Evolutionary conservation across 768 basidiomycete species (phyloP).

Genomic region (Podaxis carcinomalis): DNA sequence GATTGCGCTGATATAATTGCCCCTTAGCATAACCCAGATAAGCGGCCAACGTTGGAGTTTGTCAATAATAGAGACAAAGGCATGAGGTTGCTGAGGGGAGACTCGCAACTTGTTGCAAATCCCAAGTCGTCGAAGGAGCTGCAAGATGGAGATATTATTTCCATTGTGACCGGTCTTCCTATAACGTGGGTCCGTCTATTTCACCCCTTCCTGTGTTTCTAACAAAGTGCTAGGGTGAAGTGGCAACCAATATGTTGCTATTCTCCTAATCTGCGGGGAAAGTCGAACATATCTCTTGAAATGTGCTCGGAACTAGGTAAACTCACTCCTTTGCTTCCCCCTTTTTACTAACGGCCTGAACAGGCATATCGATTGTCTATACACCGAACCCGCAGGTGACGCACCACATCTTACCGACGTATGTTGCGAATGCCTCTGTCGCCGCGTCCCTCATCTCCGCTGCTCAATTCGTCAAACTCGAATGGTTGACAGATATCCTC

Average conservation of each 20-base stretch:
- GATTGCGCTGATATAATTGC: not conserved
- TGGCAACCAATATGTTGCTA: slow-evolving; percentile 54
- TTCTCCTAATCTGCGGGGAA: slow-evolving; percentile 30
- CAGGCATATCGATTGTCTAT: slow-evolving; percentile 55
- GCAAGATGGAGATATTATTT: slow-evolving; percentile 49
- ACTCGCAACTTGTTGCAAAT: slow-evolving; percentile 28
- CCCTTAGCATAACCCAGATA: slow-evolving; percentile 44
- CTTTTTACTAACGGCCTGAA: not conserved
- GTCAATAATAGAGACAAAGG: slow-evolving; percentile 44
- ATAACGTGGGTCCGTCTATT: slow-evolving; percentile 39
- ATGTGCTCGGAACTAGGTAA: slow-evolving; percentile 52
- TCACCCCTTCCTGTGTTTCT: not conserved
- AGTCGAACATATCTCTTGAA: slow-evolving; percentile 31
- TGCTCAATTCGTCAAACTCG: slow-evolving; percentile 55
- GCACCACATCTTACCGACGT: slow-evolving; percentile 58
- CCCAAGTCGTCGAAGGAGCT: slow-evolving; percentile 36
- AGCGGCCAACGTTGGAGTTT: slow-evolving; percentile 45
- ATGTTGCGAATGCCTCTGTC: slow-evolving; percentile 42
- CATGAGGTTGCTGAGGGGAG: slow-evolving; percentile 38
- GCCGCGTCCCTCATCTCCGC: slow-evolving; percentile 58
- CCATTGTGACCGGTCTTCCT: slow-evolving; percentile 36
- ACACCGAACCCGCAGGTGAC: slow-evolving; percentile 45
- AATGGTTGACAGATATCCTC: slow-evolving; percentile 65
- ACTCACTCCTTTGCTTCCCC: not conserved
- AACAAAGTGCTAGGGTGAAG: slow-evolving; percentile 31